These are phyloP conservation scores for Parastagonospora avenae DNA, from an alignment of 2,329 filamentous ascomycete species.

Conservation along the genomic window DNA sequence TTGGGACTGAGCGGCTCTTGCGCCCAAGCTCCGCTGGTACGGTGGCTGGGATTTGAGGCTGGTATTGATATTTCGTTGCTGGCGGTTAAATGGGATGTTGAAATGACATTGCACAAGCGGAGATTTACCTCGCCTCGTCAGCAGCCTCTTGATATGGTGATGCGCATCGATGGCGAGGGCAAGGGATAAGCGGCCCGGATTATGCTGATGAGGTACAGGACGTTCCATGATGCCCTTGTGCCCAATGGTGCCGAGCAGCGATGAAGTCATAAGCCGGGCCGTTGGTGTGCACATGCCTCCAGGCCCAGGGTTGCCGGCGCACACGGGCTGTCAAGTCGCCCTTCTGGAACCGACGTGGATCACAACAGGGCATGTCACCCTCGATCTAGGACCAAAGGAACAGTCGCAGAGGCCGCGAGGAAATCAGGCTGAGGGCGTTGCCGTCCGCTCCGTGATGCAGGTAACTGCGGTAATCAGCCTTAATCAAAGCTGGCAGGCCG, in stretches of 20 bases:
- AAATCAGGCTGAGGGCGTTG: slow-evolving; percentile 8
- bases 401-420: slow-evolving; percentile 4
- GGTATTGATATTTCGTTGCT: slow-evolving; percentile 24
- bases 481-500: slow-evolving; percentile 13
- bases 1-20: slow-evolving; percentile 9
- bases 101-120: slow-evolving; percentile 30
- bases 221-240: slow-evolving; percentile 7
- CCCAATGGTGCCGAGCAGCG: slow-evolving; percentile 12
- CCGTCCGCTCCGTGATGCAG: slow-evolving; percentile 16
- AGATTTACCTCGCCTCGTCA: slow-evolving; percentile 31
- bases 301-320: neutral
- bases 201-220: slow-evolving; percentile 12
- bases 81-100: slow-evolving; percentile 38
- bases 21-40: slow-evolving; percentile 10
- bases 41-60: slow-evolving; percentile 23
- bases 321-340: neutral
- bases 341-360: slow-evolving; percentile 1
- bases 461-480: slow-evolving; percentile 25
- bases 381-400: slow-evolving; percentile 12
- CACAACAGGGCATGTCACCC: slow-evolving; percentile 1
- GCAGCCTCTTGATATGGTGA: slow-evolving; percentile 14
- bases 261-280: slow-evolving; percentile 5
- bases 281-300: neutral
- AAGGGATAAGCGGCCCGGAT: slow-evolving; percentile 13
- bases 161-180: slow-evolving; percentile 12